phyloP scores from a whole-genome alignment of 768 basidiomycete genomes.

The Mycena maculata region DNA sequence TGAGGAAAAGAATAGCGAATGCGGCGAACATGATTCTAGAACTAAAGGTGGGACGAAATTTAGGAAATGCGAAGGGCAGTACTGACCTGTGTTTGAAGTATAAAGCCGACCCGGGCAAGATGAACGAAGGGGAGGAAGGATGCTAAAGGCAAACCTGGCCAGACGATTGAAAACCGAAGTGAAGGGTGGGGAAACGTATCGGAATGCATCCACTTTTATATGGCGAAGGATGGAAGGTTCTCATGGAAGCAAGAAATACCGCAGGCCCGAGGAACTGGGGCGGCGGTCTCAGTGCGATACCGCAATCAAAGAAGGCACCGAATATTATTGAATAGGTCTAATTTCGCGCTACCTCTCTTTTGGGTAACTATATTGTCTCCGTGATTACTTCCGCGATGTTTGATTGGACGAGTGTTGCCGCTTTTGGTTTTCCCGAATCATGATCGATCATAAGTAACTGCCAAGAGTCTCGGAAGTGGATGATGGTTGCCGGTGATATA shows the following conservation, averaged over 20 bases:
- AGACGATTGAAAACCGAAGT: slow-evolving; percentile 31
- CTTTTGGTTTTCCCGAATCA: too few species aligned
- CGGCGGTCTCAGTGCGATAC: too few species aligned
- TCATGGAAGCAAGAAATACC: slow-evolving; percentile 16
- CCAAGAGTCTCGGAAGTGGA: too few species aligned
- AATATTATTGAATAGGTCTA: too few species aligned
- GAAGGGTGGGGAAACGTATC: slow-evolving; percentile 7
- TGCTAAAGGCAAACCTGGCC: slow-evolving; percentile 39
- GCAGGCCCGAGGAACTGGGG: neutral
- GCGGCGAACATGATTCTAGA: slow-evolving; percentile 34
- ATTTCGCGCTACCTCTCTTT: too few species aligned
- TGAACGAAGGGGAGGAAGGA: slow-evolving; percentile 34
- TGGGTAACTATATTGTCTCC: too few species aligned
- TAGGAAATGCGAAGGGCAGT: neutral
- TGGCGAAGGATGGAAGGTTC: neutral
- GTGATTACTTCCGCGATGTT: too few species aligned
- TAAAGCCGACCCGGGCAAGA: slow-evolving; percentile 31
- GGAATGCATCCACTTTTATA: slow-evolving; percentile 22
- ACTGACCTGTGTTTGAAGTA: slow-evolving; percentile 27
- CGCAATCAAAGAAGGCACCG: too few species aligned
- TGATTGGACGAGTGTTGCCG: too few species aligned
- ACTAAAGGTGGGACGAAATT: neutral
- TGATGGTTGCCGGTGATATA: too few species aligned
- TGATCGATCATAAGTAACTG: too few species aligned
- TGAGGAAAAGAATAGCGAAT: slow-evolving; percentile 29